These are phyloP conservation scores for Prunus dulcis DNA, from an alignment of 306 rosid species.

Conservation along the genomic window DNA sequence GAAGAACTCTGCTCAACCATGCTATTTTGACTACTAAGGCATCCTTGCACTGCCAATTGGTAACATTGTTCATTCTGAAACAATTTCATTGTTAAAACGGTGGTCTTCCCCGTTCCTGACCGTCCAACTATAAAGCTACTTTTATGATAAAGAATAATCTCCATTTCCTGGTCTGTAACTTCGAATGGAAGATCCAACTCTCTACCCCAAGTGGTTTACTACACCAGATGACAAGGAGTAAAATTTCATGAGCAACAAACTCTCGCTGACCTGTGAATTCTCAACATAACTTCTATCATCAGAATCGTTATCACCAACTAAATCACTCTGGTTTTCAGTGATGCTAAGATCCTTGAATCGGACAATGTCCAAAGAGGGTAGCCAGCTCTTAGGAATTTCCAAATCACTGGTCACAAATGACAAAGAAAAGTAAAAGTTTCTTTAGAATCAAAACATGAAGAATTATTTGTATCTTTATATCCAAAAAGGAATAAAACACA, in stretches of 20 bases:
- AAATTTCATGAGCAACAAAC: constrained; percentile 75
- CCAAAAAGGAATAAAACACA: too few species aligned
- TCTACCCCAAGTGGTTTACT: constrained; percentile 47
- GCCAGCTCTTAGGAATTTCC: constrained; percentile 63
- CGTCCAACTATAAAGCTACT: constrained; percentile 73
- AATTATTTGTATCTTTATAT: neutral
- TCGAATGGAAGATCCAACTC: constrained; percentile 76
- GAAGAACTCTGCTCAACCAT: constrained; percentile 12
- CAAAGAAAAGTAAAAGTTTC: neutral
- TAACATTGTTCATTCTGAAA: constrained; percentile 50
- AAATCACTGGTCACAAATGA: constrained; percentile 31
- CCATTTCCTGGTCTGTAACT: constrained; percentile 61
- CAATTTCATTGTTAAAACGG: constrained; percentile 72
- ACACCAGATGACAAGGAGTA: constrained; percentile 53
- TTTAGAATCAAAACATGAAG: neutral
- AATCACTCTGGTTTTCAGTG: constrained; percentile 29
- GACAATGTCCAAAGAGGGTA: constrained; percentile 31
- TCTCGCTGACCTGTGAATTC: constrained; percentile 75
- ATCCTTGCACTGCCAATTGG: constrained; percentile 32
- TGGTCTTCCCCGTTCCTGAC: constrained; percentile 87
- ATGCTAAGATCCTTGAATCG: constrained; percentile 33
- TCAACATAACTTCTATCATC: constrained; percentile 63
- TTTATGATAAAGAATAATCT: constrained; percentile 46
- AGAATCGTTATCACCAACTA: constrained; percentile 13
- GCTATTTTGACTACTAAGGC: constrained; percentile 20